Evolutionary conservation across 179 eudicot genomes (phyloP), one percentile per base, ranked within the genome.

Genomic region (Drosera spatulata): DNA sequence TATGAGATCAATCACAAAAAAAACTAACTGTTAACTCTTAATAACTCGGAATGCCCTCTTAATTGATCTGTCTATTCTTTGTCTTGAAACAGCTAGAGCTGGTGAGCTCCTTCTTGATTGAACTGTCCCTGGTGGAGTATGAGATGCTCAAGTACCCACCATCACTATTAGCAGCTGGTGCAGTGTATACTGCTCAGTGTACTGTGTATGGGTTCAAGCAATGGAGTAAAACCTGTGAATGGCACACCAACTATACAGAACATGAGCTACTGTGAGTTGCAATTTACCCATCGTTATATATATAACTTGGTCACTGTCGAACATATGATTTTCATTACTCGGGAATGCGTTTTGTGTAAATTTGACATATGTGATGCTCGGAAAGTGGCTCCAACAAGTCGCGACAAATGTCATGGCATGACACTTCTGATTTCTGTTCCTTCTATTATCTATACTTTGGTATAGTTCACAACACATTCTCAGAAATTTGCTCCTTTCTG

Each of bases 131-230:
- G 39, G 81, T 77, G 62, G 87, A 82, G 64, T 82, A 79, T 62
- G 82, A 79, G 50, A 79, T 79, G 86, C 69, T 84, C 61, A 77
- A 77, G 51, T 81, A 50, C 65, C 71, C 79, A 22, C 86, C 90
- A 14, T 84, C 90, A 39, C 70, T 77, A 33, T 63, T 81, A 63
- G 82, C 86, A 22, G 82, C 90, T 37, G 77, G 81, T 9, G 82
- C 90, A 50, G 72, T 79, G 12, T 84, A 68, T 66, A 84, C 86
- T 14, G 90, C 84, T 57, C 84, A 79, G 12, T 81, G 79, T n/a
- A 73, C 80, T 67, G 69, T 84, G 10, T 68, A 67, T 46, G 75
- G 81, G 39, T 72, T 60, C 39, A 77, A 71, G 55, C 78, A 77
- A 48, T 82, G 86, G 84, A 73, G 33, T 56, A 79, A 71, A 50